These are phyloP conservation scores for Straminergon stramineum DNA, from an alignment of 225 moss, liverwort and hornwort species.

Conservation along the genomic window DNA sequence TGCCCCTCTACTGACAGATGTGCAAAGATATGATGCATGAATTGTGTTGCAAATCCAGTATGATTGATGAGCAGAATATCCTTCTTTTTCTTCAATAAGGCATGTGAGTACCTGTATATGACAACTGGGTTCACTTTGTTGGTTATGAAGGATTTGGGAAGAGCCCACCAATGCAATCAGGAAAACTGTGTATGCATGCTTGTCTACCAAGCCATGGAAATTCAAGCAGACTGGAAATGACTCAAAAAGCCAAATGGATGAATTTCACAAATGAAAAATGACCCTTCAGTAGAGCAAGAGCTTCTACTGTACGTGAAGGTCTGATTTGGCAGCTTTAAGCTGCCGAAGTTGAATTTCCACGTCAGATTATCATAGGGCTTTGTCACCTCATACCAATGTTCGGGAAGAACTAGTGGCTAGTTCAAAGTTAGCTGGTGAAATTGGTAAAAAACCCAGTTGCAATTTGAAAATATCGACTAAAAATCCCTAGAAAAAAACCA, in stretches of 20 bases:
- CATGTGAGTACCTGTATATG: neutral
- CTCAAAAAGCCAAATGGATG: neutral
- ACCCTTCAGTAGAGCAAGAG: neutral
- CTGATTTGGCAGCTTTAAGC: too few relatives aligned
- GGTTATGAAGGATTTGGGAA: neutral
- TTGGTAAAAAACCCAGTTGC: too few relatives aligned
- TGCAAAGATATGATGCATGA: neutral
- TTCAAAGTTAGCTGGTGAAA: too few relatives aligned
- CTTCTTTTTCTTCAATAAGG: neutral
- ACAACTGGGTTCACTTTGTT: neutral
- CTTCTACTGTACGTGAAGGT: too few relatives aligned
- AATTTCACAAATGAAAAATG: neutral
- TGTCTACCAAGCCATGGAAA: neutral
- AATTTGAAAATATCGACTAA: too few relatives aligned
- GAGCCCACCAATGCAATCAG: neutral
- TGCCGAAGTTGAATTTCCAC: neutral
- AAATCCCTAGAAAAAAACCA: too few relatives aligned
- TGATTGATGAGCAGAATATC: neutral
- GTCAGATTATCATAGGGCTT: too few relatives aligned
- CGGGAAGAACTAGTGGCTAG: too few relatives aligned
- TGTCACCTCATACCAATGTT: neutral
- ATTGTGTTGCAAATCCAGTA: neutral
- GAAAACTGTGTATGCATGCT: neutral
- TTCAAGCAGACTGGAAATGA: neutral
- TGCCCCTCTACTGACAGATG: neutral